Evolutionary conservation across 2,329 filamentous ascomycete species (phyloP), one percentile per base, ranked within the genome.

Genomic region (Trichoderma atrobrunneum): DNA sequence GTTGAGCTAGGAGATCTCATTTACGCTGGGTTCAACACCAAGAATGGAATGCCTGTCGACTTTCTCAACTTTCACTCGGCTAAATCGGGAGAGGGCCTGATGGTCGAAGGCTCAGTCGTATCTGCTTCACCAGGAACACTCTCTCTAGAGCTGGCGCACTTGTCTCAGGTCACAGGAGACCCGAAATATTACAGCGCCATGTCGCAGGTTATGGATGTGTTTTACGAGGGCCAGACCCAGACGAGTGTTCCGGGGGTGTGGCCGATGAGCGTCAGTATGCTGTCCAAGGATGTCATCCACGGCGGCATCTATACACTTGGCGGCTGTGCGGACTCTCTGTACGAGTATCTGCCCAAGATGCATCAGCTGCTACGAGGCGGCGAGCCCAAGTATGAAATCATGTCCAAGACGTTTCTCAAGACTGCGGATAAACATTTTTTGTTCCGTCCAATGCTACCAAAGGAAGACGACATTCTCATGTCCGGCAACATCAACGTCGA

Each of bases 341-440:
- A 96, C 82, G 94, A 97, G 82, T 97, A 97, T 78, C 87, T 97
- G 26, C 91, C 97, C 80, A 97, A 97, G 84, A 96, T 97, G 93
- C 96, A 91, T 76, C 75, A 78, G 63, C 82, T 92, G 2, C 84
- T 92, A 0, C 87, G 88, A 30, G 90, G 90, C 3, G 81, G 83
- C 7, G 80, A 86, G 21, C 64, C 87, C 28, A 78, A 88, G 72
- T 92, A 92, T 77, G 83, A 84, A 60, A 82, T 79, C 51, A 88
- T 92, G 84, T 79, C 92, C 78, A 82, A 86, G 71, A 81, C 79
- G 18, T 86, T 88, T 21, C 85, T 90, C 59, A 84, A 88, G n/a
- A 82, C 86, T 0, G 86, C 86, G 2, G 86, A 87, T 60, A 79
- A 87, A 61, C 80, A 91, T 73, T 82, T 92, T 3, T 84, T 92